These are phyloP conservation scores for Ogataea siamensis DNA, from an alignment of 805 yeast species.

Conservation along the genomic window DNA sequence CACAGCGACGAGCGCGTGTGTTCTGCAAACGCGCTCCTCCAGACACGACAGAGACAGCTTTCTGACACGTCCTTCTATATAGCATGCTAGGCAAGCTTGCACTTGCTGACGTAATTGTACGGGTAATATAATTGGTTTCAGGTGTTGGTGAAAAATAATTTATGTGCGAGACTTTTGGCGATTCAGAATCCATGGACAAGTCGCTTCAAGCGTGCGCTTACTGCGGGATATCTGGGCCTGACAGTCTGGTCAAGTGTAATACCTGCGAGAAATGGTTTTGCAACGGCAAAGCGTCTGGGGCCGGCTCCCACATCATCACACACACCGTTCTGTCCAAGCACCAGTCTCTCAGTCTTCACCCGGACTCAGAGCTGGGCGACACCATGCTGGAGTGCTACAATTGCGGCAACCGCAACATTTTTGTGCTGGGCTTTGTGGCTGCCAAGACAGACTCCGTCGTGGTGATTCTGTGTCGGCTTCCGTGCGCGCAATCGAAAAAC, in stretches of 20 bases:
- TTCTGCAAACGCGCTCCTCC: constrained; percentile 6
- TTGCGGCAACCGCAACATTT: constrained; percentile 81
- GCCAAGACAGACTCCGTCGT: constrained; percentile 86
- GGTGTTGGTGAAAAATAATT: constrained; percentile 11
- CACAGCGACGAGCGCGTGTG: constrained; percentile 4
- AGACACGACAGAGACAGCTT: constrained; percentile 7
- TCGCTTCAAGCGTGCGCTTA: constrained; percentile 47
- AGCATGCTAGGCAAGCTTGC: constrained; percentile 3
- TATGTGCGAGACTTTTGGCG: constrained; percentile 17
- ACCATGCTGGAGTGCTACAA: constrained; percentile 84
- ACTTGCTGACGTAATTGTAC: neutral
- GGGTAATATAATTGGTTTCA: constrained; percentile 8
- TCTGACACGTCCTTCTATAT: constrained; percentile 5
- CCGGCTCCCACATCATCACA: constrained; percentile 73
- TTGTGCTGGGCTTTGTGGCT: constrained; percentile 79
- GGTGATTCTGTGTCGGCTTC: constrained; percentile 81
- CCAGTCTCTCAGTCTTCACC: constrained; percentile 69
- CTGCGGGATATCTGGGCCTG: constrained; percentile 69
- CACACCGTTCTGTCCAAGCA: constrained; percentile 83
- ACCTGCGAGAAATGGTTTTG: constrained; percentile 88
- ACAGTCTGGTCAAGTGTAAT: constrained; percentile 71
- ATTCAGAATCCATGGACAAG: constrained; percentile 1
- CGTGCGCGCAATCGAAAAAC: constrained; percentile 78
- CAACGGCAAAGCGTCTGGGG: constrained; percentile 60
- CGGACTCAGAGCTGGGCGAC: constrained; percentile 82